Base-by-base conservation (phyloP, 2,329 filamentous ascomycete species). In the Ceratocystis papillata region DNA sequence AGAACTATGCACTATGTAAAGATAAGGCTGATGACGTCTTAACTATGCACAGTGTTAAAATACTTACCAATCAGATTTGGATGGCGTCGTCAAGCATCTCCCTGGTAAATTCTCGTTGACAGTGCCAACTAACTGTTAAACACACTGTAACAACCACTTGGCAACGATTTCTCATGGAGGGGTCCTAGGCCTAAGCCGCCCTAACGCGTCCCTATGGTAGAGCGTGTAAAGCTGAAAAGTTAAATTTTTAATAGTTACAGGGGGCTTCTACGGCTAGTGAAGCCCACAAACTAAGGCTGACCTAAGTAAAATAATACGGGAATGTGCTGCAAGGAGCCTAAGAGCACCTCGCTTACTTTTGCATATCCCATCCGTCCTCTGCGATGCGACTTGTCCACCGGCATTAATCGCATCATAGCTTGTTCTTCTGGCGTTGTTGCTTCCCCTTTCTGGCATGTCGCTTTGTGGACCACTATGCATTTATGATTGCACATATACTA, bases 71-170 rank as follows among this genome's bases (percentile, higher is more conserved):
- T 7, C 5, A 30, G 6, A 6, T 33, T 33, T 7, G 30, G 30
- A 0, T 7, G 30, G 30, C 30, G 30, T 33, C 0, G 5, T 33
- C 30, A 6, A 33, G 30, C 6, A 7, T 33, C 5, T 6, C 30
- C 30, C 30, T 33, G 30, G 30, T 7, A 7, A 7, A 7, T 8
- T 7, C 6, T 33, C 6, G 30, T 7, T 33, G 1, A 53, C 30
- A 37, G 73, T 71, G 72, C 25, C 1, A 12, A 15, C 3, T 3
- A 15, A 1, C 3, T 15, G 12, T 4, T 4, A 1, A 41, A 37
- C 15, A 30, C 50, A 64, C 65, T 64, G 61, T 67, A 25, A 44
- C 57, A 66, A 66, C 64, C 37, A 5, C 64, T 22, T 55, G 55
- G 64, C 64, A 65, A 65, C 64, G 3, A 66, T 33, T 41, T 8